These are phyloP conservation scores for Cordyceps fumosorosea DNA, from an alignment of 2,329 filamentous ascomycete genomes.

Conservation along the genomic window DNA sequence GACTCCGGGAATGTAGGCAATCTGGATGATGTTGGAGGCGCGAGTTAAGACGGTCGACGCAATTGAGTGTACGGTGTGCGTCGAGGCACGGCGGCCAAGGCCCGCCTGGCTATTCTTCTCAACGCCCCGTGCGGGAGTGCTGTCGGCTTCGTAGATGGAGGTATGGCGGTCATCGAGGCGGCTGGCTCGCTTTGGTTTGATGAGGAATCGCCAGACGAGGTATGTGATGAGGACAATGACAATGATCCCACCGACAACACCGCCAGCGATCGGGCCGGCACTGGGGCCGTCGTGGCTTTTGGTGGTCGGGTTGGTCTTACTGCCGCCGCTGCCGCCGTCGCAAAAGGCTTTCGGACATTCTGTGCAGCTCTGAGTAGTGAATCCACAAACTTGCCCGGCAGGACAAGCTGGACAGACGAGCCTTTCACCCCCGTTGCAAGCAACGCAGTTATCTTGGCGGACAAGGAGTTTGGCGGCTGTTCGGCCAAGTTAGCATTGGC, in stretches of 20 bases:
- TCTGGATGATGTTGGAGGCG: constrained; percentile 98
- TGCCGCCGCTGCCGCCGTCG: constrained; percentile 22
- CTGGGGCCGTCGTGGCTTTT: constrained; percentile 48
- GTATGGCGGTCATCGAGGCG: constrained; percentile 23
- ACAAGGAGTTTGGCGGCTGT: constrained; percentile 26
- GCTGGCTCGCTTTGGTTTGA: constrained; percentile 69
- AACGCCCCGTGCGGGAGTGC: constrained; percentile 35
- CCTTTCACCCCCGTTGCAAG: constrained; percentile 36
- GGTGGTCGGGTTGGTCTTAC: constrained; percentile 28
- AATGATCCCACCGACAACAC: constrained; percentile 79
- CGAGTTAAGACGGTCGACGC: constrained; percentile 92
- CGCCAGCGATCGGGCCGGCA: constrained; percentile 81
- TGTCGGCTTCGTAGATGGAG: constrained; percentile 51
- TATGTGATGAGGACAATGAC: constrained; percentile 69
- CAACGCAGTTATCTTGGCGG: constrained; percentile 37
- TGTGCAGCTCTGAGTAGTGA: constrained; percentile 38
- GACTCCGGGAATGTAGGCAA: constrained; percentile 96
- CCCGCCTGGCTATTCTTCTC: constrained; percentile 40
- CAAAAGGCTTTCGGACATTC: constrained; percentile 45
- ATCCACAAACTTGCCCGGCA: constrained; percentile 36
- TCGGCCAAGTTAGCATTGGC: neutral
- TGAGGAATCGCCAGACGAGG: constrained; percentile 79
- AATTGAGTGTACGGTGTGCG: constrained; percentile 82
- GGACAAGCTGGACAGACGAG: constrained; percentile 41
- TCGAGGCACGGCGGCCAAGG: constrained; percentile 59